Percentiles rank a stretch among this genome's conserved stretches.
Conservation (phyloP, 805 yeast species). For the Peterozyma xylosa region DNA sequence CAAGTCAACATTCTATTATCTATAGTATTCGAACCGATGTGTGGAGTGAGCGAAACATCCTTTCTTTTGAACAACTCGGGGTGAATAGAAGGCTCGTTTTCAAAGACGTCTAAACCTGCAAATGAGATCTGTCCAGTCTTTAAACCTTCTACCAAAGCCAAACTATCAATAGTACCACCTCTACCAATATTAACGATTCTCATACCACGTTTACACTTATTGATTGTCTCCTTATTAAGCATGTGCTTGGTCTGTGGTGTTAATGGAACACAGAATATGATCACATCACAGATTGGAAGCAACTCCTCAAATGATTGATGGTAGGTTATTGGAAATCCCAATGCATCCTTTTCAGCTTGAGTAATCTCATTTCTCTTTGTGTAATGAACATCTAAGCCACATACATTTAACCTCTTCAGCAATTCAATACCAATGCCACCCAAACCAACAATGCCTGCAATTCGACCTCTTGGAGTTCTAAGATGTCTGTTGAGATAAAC, state of each 20-base stretch:
- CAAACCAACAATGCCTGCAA: slow-evolving; percentile 49
- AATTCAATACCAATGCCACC: slow-evolving; percentile 54
- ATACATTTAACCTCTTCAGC: slow-evolving; percentile 36
- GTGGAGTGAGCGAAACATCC: slow-evolving; percentile 51
- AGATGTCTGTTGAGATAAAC: slow-evolving; percentile 25
- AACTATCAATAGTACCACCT: slow-evolving; percentile 45
- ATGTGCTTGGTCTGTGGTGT: slow-evolving; percentile 42
- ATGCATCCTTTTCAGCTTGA: slow-evolving; percentile 14
- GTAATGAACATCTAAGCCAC: slow-evolving; percentile 54
- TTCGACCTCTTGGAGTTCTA: slow-evolving; percentile 40
- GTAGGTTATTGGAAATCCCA: slow-evolving; percentile 22
- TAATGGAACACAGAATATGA: slow-evolving; percentile 52
- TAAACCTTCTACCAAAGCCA: slow-evolving; percentile 38
- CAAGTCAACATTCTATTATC: slow-evolving; percentile 39
- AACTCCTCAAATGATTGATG: slow-evolving; percentile 27
- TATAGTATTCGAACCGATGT: slow-evolving; percentile 50
- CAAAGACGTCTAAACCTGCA: slow-evolving; percentile 56
- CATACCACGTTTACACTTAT: slow-evolving; percentile 25
- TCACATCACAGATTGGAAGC: slow-evolving; percentile 34
- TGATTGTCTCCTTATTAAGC: slow-evolving; percentile 33
- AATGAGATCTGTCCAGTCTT: slow-evolving; percentile 36
- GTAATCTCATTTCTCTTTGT: slow-evolving; percentile 36
- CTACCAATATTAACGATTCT: slow-evolving; percentile 54
- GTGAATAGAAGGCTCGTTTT: slow-evolving; percentile 41
- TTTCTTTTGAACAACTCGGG: slow-evolving; percentile 16